Base-by-base conservation (phyloP, 352 stramenopile species). In the Globisporangium abappressorium region DNA sequence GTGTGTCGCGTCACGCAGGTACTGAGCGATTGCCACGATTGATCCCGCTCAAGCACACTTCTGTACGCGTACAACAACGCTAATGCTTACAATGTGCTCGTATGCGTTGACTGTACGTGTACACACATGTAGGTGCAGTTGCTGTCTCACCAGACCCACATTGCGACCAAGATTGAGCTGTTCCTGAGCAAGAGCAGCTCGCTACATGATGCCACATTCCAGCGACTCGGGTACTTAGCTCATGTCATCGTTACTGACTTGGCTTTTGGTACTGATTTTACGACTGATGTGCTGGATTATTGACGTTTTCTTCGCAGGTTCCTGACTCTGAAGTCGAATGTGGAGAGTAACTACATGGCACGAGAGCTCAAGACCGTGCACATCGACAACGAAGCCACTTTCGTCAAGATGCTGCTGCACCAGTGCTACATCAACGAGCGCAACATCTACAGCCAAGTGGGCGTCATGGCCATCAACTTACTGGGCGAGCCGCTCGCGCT, bases 331-430 rank as follows among this genome's bases (percentile, higher is more conserved):
- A 93, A 94, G 65, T 72, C 78, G n/a, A 96, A 96, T 58, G 78
- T 83, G 0, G 84, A 93, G 76, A 96, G 83, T 66, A 78, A 87
- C 47, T 94, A 91, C 73, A 82, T 83, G 78, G 93, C 94, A 2
- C 81, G 94, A 20, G 94, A 98, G 77, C 85, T 98, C 59, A 98
- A 98, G 73, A 93, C 84, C 0, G 88, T 98, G 24, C 90, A 97
- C 30, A 93, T 98, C 38, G 83, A 97, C 70, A 84, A 92, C 57
- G 78, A 91, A 41, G 86, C 88, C 14, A 74, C 72, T 28, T 93
- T 95, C 36, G 64, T 98, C 33, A 97, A 96, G 74, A 76, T 98
- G 34, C 69, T 93, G n/a, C 76, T 98, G 34, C 91, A 98, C 64
- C 70, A 85, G 53, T 97, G 89, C 71, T 91, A 97, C 68, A 72